These are phyloP conservation scores for Myxozyma kluyveri DNA, from an alignment of 805 yeast species.

Conservation along the genomic window DNA sequence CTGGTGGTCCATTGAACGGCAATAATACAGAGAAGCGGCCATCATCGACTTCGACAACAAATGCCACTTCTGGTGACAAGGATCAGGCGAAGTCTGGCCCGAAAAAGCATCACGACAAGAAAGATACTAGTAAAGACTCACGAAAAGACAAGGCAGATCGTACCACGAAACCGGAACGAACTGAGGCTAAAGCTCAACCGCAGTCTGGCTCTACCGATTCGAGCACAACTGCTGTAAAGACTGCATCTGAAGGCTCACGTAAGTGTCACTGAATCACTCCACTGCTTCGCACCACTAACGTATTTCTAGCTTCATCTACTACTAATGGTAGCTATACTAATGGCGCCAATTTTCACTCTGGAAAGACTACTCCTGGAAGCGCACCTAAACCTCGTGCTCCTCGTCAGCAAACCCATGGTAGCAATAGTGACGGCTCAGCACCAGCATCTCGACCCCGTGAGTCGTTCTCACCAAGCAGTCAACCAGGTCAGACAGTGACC, in stretches of 20 bases:
- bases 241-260: background rate
- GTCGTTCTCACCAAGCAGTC: background rate
- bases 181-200: background rate
- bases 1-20: constrained; percentile 19
- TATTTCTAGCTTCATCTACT: too few relatives aligned
- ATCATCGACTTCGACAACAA: constrained; percentile 2
- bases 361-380: background rate
- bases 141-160: background rate
- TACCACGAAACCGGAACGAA: background rate
- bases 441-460: background rate
- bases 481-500: background rate
- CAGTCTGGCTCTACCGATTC: background rate
- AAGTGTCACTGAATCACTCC: too few relatives aligned
- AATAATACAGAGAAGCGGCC: constrained; percentile 17
- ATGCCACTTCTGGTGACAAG: constrained; percentile 9
- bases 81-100: constrained; percentile 2
- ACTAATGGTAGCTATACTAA: background rate
- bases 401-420: background rate
- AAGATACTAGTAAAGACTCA: constrained; percentile 5
- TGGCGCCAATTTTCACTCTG: background rate
- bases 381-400: background rate
- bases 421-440: background rate
- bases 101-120: constrained; percentile 19
- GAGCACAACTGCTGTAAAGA: background rate
- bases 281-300: too few relatives aligned